These are phyloP conservation scores for Monascus purpureus DNA, from an alignment of 495 filamentous ascomycete species.

Conservation along the genomic window DNA sequence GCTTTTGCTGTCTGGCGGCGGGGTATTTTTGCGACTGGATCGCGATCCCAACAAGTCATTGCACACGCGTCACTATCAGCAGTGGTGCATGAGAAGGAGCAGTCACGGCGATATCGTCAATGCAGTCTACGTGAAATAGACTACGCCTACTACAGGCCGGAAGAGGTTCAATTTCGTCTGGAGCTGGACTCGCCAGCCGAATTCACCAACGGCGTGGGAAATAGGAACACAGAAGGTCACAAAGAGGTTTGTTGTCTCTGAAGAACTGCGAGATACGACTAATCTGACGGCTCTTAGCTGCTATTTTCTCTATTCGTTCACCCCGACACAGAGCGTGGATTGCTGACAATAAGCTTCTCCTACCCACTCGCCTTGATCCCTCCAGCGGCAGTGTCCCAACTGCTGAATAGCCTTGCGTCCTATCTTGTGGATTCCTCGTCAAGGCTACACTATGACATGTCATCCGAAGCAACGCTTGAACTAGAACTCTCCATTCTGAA, in stretches of 20 bases:
- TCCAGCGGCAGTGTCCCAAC: constrained; percentile 5
- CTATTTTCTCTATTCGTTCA: constrained; percentile 6
- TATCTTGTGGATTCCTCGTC: constrained; percentile 6
- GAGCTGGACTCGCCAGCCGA: constrained; percentile 4
- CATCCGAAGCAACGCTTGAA: not conserved
- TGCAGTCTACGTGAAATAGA: constrained; percentile 4
- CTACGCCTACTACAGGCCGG: constrained; percentile 2
- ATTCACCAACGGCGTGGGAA: constrained; percentile 8
- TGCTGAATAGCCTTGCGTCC: constrained; percentile 6
- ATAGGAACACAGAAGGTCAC: too few relatives aligned
- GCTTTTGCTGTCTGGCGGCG: constrained; percentile 8
- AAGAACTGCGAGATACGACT: too few relatives aligned
- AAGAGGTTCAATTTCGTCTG: constrained; percentile 11
- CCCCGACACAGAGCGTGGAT: not conserved
- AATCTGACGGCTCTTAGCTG: constrained; percentile 2
- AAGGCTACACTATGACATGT: not conserved
- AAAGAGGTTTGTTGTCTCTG: too few relatives aligned
- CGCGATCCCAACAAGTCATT: not conserved
- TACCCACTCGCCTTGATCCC: constrained; percentile 11
- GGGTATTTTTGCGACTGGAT: constrained; percentile 1
- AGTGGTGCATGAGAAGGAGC: not conserved
- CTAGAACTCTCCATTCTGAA: constrained; percentile 7
- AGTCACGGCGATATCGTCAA: not conserved
- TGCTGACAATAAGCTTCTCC: constrained; percentile 6
- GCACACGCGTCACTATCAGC: constrained; percentile 6